Conservation (phyloP, 345 rosid genomes). For the Melastoma malabathricum region DNA sequence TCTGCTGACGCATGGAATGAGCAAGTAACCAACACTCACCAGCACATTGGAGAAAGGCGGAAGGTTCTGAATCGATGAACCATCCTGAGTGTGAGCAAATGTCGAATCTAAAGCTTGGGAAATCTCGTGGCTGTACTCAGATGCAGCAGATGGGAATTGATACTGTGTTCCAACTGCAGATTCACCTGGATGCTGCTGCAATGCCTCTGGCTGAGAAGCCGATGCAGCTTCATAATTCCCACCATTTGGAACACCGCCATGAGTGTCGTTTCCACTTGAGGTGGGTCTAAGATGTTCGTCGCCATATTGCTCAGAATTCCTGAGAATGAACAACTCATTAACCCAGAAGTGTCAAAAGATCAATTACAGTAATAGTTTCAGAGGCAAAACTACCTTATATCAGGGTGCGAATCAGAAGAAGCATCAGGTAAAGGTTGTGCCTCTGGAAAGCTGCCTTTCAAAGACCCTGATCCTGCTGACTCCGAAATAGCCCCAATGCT, state of each 20-base stretch:
- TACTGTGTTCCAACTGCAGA: conserved; percentile 54
- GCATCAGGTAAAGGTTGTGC: conserved; percentile 35
- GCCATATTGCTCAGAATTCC: conserved; percentile 60
- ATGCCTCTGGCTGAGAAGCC: conserved; percentile 43
- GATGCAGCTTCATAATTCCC: conserved; percentile 49
- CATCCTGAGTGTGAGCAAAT: conserved; percentile 41
- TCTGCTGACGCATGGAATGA: neutral
- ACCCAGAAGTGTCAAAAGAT: neutral
- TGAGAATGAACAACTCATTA: conserved; percentile 10
- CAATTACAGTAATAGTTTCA: neutral
- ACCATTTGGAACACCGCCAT: conserved; percentile 28
- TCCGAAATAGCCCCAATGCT: conserved; percentile 36
- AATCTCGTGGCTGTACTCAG: conserved; percentile 51
- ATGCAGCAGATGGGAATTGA: conserved; percentile 47
- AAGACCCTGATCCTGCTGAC: conserved; percentile 35
- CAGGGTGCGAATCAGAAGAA: conserved; percentile 37
- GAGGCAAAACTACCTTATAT: conserved; percentile 35
- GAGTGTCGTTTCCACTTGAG: conserved; percentile 41
- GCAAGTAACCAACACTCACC: conserved; percentile 32
- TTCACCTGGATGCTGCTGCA: conserved; percentile 54
- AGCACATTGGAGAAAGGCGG: conserved; percentile 55
- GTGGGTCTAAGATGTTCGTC: conserved; percentile 55
- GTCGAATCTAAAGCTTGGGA: conserved; percentile 46
- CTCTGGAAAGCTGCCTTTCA: conserved; percentile 48
- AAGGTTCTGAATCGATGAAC: conserved; percentile 57